Percentiles rank a stretch among this genome's conserved stretches.
Conservation (phyloP, 2,329 filamentous ascomycete species). For the Xylaria digitata region DNA sequence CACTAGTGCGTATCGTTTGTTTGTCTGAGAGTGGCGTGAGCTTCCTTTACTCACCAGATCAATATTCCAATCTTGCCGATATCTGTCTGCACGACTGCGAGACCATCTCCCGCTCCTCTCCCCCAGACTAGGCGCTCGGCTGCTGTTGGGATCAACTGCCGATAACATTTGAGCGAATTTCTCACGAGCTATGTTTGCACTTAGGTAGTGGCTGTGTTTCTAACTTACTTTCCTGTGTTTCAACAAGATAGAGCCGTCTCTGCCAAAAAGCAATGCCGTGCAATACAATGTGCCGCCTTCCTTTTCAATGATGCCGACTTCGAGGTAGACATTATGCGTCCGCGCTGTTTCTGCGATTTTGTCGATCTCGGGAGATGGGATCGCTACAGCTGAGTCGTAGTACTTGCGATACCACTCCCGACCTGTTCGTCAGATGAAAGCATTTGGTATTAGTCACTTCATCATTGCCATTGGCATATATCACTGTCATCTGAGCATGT, state of each 20-base stretch:
- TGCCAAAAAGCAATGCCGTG: conserved; percentile 53
- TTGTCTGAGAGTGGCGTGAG: not conserved
- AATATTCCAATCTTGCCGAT: conserved; percentile 56
- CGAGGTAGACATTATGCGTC: conserved; percentile 51
- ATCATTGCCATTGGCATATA: not conserved
- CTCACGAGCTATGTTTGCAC: not conserved
- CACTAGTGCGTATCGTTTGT: not conserved
- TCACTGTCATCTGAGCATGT: not conserved
- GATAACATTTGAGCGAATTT: conserved; percentile 4
- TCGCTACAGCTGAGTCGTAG: conserved; percentile 53
- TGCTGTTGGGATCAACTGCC: conserved; percentile 54
- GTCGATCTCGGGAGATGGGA: conserved; percentile 54
- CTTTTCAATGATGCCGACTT: conserved; percentile 56
- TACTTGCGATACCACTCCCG: conserved; percentile 57
- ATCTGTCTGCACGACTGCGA: conserved; percentile 54
- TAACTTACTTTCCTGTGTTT: conserved; percentile 53
- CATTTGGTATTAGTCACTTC: conserved; percentile 8
- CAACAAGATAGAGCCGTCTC: conserved; percentile 52
- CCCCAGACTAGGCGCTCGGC: conserved; percentile 61
- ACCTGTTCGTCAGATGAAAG: conserved; percentile 42
- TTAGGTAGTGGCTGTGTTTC: not conserved
- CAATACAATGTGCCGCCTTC: conserved; percentile 56
- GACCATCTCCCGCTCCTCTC: conserved; percentile 54
- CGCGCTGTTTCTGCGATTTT: conserved; percentile 50
- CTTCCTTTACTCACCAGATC: conserved; percentile 50